Base-by-base conservation (phyloP, 257 asterid genomes). In the Salvia miltiorrhiza region DNA sequence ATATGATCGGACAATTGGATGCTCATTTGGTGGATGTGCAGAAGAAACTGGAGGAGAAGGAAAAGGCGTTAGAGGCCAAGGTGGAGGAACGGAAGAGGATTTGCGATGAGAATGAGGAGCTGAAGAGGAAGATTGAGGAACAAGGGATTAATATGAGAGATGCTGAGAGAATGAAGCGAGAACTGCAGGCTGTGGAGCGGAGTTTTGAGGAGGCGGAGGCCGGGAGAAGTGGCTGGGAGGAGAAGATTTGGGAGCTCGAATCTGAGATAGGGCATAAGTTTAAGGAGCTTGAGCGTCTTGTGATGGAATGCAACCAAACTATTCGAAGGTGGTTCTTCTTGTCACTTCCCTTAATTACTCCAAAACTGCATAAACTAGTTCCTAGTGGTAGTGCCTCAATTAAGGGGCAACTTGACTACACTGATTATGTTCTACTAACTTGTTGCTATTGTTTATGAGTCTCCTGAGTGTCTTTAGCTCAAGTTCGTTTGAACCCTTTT, bases 161-260 rank as follows among this genome's bases (percentile, higher is more conserved):
- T 81, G 99, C 97, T 2, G 97, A 90, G 82, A 83, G 99, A 79
- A 90, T 90, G 95, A 93, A 85, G 83, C 70, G 96, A 70, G 97
- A 90, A 56, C 79, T 90, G 86, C 91, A 81, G 76, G 86, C 89
- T 30, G 83, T 87, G 49, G 97, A 88, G 76, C 80, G 94, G 77
- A 92, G 87, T 44, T 80, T 88, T 24, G 85, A 75, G 77, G 91
- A 90, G 77, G 70, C 84, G 3, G 97, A 90, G 73, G 80, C 80
- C 64, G 85, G 86, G 7, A 82, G 95, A 77, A 84, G 74, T 76
- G 89, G 75, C 20, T 88, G 97, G 95, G 97, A 93, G 80, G 99
- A 93, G 81, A 90, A 93, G 78, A 62, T 69, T 24, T 90, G 94
- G 99, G 90, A 83, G 75, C 84, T 93, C 52, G 89, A 88, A 73